phyloP scores from a whole-genome alignment of 2,329 filamentous ascomycete species.

The Fusarium sororula region DNA sequence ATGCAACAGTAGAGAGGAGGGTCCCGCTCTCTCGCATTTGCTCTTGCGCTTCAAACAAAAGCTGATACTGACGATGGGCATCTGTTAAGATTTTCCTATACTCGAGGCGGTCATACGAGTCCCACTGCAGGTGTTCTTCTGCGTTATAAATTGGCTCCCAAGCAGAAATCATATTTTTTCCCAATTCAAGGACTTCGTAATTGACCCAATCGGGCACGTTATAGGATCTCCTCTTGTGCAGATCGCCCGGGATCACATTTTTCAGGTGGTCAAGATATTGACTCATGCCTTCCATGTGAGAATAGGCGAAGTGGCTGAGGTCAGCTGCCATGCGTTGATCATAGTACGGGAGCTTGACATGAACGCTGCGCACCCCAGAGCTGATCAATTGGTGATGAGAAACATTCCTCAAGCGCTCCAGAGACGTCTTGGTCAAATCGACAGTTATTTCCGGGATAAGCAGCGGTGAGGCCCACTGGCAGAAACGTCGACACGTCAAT shows the following conservation, averaged over 20 bases:
- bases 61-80: background rate
- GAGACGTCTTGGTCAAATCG: background rate
- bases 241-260: background rate
- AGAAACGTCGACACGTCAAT: background rate
- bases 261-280: background rate
- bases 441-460: background rate
- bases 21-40: background rate
- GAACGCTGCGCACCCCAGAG: background rate
- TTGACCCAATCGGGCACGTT: background rate
- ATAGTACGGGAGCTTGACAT: background rate
- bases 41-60: background rate
- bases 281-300: background rate
- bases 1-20: background rate
- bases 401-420: background rate
- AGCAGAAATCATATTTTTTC: background rate
- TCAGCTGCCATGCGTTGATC: background rate
- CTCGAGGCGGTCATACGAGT: background rate
- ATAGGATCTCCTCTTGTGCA: background rate
- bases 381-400: background rate
- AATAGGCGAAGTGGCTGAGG: background rate
- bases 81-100: background rate
- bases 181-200: accelerated
- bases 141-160: background rate
- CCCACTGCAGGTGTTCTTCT: background rate
- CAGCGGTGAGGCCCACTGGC: background rate